Conservation (phyloP, 83 land plant genomes). For the Isoetes engelmannii region DNA sequence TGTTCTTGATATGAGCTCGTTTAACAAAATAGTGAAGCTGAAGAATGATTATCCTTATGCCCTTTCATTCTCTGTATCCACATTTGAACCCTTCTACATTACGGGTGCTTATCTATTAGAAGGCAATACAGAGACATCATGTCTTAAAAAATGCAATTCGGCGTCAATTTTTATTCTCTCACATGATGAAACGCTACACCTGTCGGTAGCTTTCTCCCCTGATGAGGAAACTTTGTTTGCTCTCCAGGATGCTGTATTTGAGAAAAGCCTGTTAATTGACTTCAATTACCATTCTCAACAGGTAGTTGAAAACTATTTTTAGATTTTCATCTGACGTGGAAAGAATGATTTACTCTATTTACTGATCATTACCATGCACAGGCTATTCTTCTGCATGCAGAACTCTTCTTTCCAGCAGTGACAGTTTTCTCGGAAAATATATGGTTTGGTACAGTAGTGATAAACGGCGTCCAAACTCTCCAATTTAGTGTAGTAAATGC, state of each 20-base stretch:
- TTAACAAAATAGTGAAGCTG: background rate
- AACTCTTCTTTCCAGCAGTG: conserved; percentile 2
- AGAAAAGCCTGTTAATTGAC: background rate
- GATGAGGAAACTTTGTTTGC: background rate
- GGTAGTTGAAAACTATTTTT: background rate
- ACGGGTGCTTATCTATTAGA: no score
- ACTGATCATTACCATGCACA: background rate
- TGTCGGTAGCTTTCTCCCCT: background rate
- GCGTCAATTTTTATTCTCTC: background rate
- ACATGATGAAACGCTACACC: background rate
- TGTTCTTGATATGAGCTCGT: background rate
- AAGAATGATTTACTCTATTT: background rate
- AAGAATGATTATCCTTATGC: conserved; percentile 1
- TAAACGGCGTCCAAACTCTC: background rate
- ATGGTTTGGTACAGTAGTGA: conserved; percentile 6
- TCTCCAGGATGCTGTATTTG: background rate
- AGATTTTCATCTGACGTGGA: no score
- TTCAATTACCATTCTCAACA: background rate
- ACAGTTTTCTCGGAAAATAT: conserved; percentile 1
- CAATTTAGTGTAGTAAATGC: conserved; percentile 4
- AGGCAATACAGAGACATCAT: no score
- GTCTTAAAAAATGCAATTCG: no score
- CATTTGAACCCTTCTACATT: background rate
- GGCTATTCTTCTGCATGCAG: background rate
- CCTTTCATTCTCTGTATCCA: conserved; percentile 4